These are phyloP conservation scores for Pythium sp. DNA, from an alignment of 352 stramenopile species.

Conservation along the genomic window DNA sequence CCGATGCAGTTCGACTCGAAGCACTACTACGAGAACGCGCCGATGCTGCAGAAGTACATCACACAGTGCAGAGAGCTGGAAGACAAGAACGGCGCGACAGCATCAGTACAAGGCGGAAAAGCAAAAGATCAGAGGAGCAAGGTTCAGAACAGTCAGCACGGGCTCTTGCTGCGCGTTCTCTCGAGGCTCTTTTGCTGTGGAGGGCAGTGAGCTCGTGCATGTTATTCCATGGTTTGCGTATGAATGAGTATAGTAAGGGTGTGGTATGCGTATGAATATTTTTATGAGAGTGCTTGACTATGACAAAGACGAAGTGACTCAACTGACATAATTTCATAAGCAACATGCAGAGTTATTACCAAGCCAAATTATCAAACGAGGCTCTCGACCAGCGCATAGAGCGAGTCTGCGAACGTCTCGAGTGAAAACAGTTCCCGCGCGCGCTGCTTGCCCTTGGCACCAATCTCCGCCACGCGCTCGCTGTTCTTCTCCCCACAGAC, in stretches of 20 bases:
- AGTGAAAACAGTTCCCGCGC: conserved; percentile 67
- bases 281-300: background rate
- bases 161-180: conserved; percentile 5
- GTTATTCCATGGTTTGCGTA: background rate
- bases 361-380: conserved; percentile 20
- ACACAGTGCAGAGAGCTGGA: conserved; percentile 64
- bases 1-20: conserved; percentile 78
- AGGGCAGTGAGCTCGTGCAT: background rate
- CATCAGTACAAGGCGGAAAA: background rate
- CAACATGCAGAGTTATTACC: background rate
- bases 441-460: conserved; percentile 42
- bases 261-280: background rate
- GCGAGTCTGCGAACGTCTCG: conserved; percentile 67
- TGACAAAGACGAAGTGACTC: background rate
- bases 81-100: conserved; percentile 12
- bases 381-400: conserved; percentile 45
- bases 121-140: background rate
- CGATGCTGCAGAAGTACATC: conserved; percentile 87
- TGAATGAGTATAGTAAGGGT: background rate
- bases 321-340: background rate
- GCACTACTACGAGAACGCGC: conserved; percentile 85
- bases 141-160: conserved; percentile 6
- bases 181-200: conserved; percentile 15
- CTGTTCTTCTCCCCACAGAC: conserved; percentile 40
- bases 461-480: conserved; percentile 38